Conservation (phyloP, 2,329 filamentous ascomycete genomes). For the Ceratocystis albifundus region DNA sequence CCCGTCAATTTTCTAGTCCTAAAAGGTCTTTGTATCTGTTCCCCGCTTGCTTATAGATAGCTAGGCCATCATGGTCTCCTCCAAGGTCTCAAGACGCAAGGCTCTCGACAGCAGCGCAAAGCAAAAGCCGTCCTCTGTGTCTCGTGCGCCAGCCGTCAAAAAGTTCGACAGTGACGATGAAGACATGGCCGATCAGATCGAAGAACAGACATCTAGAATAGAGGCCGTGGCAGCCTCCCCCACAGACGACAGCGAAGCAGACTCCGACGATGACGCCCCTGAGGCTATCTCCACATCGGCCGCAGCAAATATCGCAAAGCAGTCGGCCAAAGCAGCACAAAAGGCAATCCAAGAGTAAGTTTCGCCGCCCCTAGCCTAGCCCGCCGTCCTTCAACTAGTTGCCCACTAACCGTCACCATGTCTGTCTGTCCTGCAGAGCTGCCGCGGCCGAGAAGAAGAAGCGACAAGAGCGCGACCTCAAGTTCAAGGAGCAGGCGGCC, state of each 20-base stretch:
- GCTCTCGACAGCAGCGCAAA: slow-evolving; percentile 2
- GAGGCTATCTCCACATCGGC: slow-evolving; percentile 46
- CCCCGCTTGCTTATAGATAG: neutral
- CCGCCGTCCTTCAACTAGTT: slow-evolving; percentile 13
- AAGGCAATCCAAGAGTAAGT: slow-evolving; percentile 43
- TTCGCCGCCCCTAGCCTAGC: neutral
- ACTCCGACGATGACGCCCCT: slow-evolving; percentile 44
- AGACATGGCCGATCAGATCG: neutral
- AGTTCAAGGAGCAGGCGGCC: slow-evolving; percentile 45
- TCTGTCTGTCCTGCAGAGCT: slow-evolving; percentile 32
- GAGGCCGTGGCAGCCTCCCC: neutral
- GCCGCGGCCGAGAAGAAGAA: slow-evolving; percentile 42
- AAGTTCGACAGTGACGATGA: slow-evolving; percentile 23
- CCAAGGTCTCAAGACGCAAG: slow-evolving; percentile 23
- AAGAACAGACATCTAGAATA: neutral
- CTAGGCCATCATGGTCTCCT: slow-evolving; percentile 2
- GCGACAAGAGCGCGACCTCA: slow-evolving; percentile 43
- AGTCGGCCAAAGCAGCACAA: slow-evolving; percentile 37
- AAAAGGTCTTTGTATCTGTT: neutral
- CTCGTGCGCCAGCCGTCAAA: slow-evolving; percentile 6
- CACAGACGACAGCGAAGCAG: slow-evolving; percentile 25
- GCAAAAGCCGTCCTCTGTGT: neutral
- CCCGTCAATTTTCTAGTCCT: neutral
- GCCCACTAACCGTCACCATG: slow-evolving; percentile 15
- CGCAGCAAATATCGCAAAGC: slow-evolving; percentile 38